These are phyloP conservation scores for Quercus cerris DNA, from an alignment of 306 rosid species.

Conservation along the genomic window DNA sequence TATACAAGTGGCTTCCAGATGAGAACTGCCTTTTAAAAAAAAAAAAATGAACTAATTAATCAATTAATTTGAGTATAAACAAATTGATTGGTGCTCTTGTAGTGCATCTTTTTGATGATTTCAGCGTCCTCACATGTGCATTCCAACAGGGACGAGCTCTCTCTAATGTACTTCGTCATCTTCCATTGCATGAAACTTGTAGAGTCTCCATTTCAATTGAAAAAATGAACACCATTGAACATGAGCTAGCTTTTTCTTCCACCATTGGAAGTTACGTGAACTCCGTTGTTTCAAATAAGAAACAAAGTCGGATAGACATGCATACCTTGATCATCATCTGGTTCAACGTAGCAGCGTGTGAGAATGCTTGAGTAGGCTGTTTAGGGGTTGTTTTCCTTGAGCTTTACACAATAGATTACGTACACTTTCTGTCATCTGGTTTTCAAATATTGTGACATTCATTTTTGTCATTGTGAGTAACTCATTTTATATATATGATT, in stretches of 20 bases:
- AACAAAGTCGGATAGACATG: not conserved
- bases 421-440: slow-evolving; percentile 66
- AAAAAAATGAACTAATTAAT: not conserved
- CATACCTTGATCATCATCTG: not conserved
- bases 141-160: not conserved
- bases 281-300: not conserved
- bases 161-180: not conserved
- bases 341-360: slow-evolving; percentile 63
- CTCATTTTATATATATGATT: not conserved
- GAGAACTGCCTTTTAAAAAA: not conserved
- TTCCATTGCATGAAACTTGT: not conserved
- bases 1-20: not conserved
- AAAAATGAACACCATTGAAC: too few relatives aligned
- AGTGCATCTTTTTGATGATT: not conserved
- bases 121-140: not conserved
- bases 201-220: not conserved
- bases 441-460: not conserved
- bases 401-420: slow-evolving; percentile 60
- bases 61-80: not conserved
- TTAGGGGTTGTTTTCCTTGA: slow-evolving; percentile 57
- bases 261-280: not conserved
- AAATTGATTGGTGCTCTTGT: not conserved
- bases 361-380: slow-evolving; percentile 67
- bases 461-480: not conserved
- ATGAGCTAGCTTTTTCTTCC: not conserved